phyloP scores from a whole-genome alignment of 495 filamentous ascomycete species.

The Daldinia concentrica region DNA sequence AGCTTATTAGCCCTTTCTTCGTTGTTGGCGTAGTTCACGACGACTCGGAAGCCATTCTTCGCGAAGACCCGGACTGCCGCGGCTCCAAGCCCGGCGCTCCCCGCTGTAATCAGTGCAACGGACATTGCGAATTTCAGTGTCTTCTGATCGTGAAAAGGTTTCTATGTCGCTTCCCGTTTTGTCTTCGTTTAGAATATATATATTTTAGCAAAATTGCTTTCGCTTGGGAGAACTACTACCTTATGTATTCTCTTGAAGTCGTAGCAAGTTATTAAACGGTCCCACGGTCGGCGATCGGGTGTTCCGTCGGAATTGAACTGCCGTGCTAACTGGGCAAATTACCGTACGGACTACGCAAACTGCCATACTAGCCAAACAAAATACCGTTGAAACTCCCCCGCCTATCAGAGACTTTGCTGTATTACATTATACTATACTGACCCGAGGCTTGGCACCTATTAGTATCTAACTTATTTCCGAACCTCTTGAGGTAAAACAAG shows the following conservation, averaged over 20 bases:
- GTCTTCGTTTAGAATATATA: not conserved
- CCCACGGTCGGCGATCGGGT: not conserved
- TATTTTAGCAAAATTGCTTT: not conserved
- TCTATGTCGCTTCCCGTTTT: not conserved
- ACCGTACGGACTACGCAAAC: not conserved
- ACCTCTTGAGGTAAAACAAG: not conserved
- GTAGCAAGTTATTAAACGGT: not conserved
- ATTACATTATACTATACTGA: not conserved
- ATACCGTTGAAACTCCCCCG: not conserved
- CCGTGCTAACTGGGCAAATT: not conserved
- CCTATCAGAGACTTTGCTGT: not conserved
- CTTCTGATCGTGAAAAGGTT: not conserved
- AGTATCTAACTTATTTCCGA: not conserved
- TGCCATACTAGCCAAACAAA: not conserved
- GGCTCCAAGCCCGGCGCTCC: constrained; percentile 65
- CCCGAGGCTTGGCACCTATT: not conserved
- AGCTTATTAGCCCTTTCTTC: constrained; percentile 53
- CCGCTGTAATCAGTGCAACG: constrained; percentile 65
- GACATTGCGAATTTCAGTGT: constrained; percentile 11
- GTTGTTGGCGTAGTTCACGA: constrained; percentile 64
- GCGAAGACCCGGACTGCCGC: constrained; percentile 61
- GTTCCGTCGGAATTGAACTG: not conserved
- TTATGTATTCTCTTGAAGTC: not conserved
- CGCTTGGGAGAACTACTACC: not conserved
- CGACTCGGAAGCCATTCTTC: constrained; percentile 56